Percentiles rank a stretch among this genome's conserved stretches.
Evolutionary conservation across 2,329 filamentous ascomycete genomes (phyloP).

Genomic region (Xylariales sp.): DNA sequence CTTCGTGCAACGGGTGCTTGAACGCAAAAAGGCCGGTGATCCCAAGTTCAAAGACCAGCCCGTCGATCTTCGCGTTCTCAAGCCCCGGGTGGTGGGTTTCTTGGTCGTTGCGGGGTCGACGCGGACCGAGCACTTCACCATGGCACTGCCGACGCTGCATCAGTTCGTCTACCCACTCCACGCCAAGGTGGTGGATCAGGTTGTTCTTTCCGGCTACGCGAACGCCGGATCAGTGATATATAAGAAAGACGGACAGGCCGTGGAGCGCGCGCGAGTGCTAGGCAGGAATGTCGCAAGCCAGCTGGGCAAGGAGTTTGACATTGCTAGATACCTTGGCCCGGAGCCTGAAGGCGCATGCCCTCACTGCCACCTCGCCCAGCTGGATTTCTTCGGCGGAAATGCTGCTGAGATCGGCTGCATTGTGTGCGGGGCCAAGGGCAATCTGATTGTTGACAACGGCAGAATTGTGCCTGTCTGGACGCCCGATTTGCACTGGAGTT

Average conservation of each 20-base stretch:
- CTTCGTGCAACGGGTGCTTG: constrained; percentile 2
- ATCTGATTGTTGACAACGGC: not conserved
- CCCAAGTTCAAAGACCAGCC: constrained; percentile 6
- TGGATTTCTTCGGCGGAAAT: constrained; percentile 2
- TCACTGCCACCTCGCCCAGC: constrained; percentile 4
- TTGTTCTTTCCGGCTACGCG: not conserved
- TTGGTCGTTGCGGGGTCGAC: constrained; percentile 1
- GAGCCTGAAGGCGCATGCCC: not conserved
- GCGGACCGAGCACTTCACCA: constrained; percentile 2
- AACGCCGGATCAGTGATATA: constrained; percentile 5
- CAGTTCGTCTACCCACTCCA: constrained; percentile 7
- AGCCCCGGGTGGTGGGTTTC: constrained; percentile 5
- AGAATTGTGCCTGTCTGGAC: not conserved
- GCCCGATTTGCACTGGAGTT: not conserved
- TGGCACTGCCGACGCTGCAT: constrained; percentile 6
- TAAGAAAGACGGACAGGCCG: not conserved
- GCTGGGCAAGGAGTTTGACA: constrained; percentile 3
- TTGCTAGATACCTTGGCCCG: constrained; percentile 1
- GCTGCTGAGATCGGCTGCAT: not conserved
- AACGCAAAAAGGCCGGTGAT: constrained; percentile 5
- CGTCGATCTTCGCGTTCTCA: constrained; percentile 1
- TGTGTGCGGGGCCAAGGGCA: not conserved
- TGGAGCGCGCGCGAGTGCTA: constrained; percentile 3
- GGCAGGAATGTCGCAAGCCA: constrained; percentile 5
- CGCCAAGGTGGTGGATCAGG: constrained; percentile 5